Conservation (phyloP, 352 stramenopile genomes). For the Pythium insidiosum region DNA sequence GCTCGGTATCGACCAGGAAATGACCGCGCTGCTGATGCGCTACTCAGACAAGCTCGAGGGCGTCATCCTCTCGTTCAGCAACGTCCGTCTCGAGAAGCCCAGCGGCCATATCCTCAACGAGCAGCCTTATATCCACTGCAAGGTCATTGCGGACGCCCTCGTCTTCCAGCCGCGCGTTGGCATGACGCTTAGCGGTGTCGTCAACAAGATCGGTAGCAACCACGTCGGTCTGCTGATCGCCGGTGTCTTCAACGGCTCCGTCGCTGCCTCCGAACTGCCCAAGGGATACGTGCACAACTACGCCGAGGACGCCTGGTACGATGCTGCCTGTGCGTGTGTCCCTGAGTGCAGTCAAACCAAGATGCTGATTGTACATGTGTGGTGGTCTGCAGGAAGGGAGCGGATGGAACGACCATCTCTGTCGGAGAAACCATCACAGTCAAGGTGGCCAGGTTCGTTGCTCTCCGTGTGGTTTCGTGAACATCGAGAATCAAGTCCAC, state of each 20-base stretch:
- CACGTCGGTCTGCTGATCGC: conserved; percentile 79
- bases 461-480: too few species aligned
- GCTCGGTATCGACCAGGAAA: conserved; percentile 65
- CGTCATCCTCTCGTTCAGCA: conserved; percentile 67
- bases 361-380: background rate
- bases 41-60: conserved; percentile 70
- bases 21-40: conserved; percentile 68
- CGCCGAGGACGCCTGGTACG: conserved; percentile 68
- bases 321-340: too few species aligned
- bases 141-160: conserved; percentile 56
- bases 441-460: conserved; percentile 40
- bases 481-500: too few species aligned
- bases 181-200: conserved; percentile 48
- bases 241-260: conserved; percentile 78
- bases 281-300: conserved; percentile 80
- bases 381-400: conserved; percentile 25
- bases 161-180: conserved; percentile 63
- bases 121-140: conserved; percentile 79
- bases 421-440: conserved; percentile 61
- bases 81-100: conserved; percentile 45
- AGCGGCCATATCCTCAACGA: conserved; percentile 76
- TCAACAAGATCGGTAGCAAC: conserved; percentile 86
- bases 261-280: conserved; percentile 61
- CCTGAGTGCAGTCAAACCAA: background rate
- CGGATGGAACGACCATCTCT: conserved; percentile 44